Conservation (phyloP, 441 rosid species). For the Arabidopsis lyrata region DNA sequence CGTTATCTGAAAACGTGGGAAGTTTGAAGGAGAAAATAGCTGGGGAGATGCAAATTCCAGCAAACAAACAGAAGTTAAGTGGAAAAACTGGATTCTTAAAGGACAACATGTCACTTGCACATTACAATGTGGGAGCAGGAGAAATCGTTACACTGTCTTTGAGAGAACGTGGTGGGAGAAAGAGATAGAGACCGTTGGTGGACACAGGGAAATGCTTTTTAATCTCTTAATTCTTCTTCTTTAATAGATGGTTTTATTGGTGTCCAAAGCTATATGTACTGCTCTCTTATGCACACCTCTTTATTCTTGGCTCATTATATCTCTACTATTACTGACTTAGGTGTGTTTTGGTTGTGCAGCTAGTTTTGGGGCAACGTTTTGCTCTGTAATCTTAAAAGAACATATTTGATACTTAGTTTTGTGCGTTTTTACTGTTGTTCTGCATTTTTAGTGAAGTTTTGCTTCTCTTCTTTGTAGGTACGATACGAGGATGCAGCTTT, state of each 20-base stretch:
- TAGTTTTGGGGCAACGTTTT: slow-evolving; percentile 44
- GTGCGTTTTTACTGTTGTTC: slow-evolving; percentile 7
- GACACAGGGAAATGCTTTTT: slow-evolving; percentile 33
- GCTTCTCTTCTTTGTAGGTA: slow-evolving; percentile 30
- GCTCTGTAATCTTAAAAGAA: slow-evolving; percentile 31
- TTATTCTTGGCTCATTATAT: slow-evolving; percentile 14
- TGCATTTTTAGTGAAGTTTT: slow-evolving; percentile 21
- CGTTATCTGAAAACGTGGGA: slow-evolving; percentile 82
- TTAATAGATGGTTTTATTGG: slow-evolving; percentile 8
- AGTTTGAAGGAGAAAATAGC: slow-evolving; percentile 99
- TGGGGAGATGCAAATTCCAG: slow-evolving; percentile 90
- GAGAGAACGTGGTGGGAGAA: slow-evolving; percentile 98
- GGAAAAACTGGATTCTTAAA: slow-evolving; percentile 96
- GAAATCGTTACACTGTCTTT: slow-evolving; percentile 74
- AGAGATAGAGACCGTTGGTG: slow-evolving; percentile 55
- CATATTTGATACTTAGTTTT: slow-evolving; percentile 12
- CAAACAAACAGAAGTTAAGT: slow-evolving; percentile 97
- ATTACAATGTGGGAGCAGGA: slow-evolving; percentile 83
- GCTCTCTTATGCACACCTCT: slow-evolving; percentile 17
- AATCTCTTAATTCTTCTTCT: slow-evolving; percentile 33
- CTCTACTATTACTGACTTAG: slow-evolving; percentile 31
- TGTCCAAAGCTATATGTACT: slow-evolving; percentile 37
- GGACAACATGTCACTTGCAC: slow-evolving; percentile 95
- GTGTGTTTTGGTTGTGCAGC: slow-evolving; percentile 48
- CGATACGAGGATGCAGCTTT: slow-evolving; percentile 26